Evolutionary conservation across 164 flowering plant species (phyloP), one percentile per base, ranked within the genome.

Genomic region (Kalanchoe fedtschenkoi): DNA sequence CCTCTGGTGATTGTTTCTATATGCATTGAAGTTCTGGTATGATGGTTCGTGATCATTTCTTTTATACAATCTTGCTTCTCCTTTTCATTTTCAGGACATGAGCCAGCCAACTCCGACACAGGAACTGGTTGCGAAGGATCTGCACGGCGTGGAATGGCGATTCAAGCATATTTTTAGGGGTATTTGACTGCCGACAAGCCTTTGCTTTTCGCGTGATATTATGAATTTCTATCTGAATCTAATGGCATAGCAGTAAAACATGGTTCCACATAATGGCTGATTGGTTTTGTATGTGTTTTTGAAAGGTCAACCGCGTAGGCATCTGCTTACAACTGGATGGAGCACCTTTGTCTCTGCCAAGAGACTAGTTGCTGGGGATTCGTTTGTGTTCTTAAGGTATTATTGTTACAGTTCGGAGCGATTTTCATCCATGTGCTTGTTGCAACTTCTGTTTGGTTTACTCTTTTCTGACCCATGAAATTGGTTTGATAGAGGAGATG

Each of bases 271-370:
- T 34, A 5, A 13, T 58, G 9, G 41, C 41, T 19, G 61, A 58
- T 8, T 33, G 24, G n/a, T 34, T 33, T 34, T 26, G 17, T 16
- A 34, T 58, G 15, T 58, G 5, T 33, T 6, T 56, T 58, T 11
- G 0, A 62, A 77, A 91, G 97, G 97, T 54, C 97, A 91, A 72
- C 98, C 98, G 32, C 72, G 95, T 47, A 81, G 98, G 75, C 98
- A 91, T 80, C 77, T 92, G 73, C 87, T 92, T 34, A 92, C 98
- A 4, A 89, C 98, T 0, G 98, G 98, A 26, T 91, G 98, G 98
- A 91, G 98, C 68, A 85, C 88, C 1, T 91, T 91, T 79, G 96
- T 91, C 34, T 80, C 92, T 64, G 83, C 90, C 0, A 91, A 91
- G 79, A 84, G 95, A 77, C 76, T 91, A 69, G 81, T 76, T 65